Evolutionary conservation across 768 basidiomycete genomes (phyloP).

Genomic region (Kwoniella europaea): DNA sequence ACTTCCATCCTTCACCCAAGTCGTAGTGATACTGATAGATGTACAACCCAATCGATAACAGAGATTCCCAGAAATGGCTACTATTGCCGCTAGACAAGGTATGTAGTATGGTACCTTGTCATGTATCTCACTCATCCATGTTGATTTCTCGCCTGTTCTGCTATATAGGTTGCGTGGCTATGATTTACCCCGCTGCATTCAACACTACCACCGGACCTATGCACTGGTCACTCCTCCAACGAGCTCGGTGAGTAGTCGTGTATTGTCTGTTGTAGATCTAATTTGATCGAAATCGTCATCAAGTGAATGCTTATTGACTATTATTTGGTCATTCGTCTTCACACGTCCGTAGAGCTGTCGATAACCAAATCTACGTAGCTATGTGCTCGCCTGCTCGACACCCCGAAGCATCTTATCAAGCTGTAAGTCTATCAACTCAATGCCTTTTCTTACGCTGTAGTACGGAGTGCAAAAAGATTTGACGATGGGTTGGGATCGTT

Average conservation of each 20-base stretch:
- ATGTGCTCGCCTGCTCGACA: constrained; percentile 97
- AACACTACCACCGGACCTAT: constrained; percentile 93
- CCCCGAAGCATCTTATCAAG: constrained; percentile 79
- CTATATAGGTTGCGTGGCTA: constrained; percentile 74
- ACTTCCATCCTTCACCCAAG: too few relatives aligned
- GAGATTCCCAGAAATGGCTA: constrained; percentile 79
- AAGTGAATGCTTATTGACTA: neutral
- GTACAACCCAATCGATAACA: neutral
- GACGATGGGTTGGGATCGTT: neutral
- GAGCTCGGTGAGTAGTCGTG: constrained; percentile 68
- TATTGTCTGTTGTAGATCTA: neutral
- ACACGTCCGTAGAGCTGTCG: constrained; percentile 71
- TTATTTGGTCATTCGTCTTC: neutral
- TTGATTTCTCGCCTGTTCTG: constrained; percentile 14
- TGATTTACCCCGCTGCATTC: constrained; percentile 94
- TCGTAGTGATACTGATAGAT: too few relatives aligned
- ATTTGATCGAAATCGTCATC: neutral
- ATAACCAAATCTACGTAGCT: constrained; percentile 93
- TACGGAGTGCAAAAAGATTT: too few relatives aligned
- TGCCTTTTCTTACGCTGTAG: too few relatives aligned
- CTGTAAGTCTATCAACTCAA: constrained; percentile 55
- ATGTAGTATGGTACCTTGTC: constrained; percentile 38
- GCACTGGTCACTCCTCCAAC: constrained; percentile 92
- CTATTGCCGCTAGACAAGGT: constrained; percentile 87
- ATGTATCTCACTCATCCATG: neutral